These are phyloP conservation scores for Loxodes magnus DNA, from an alignment of 73 alveolate species.

Conservation along the genomic window DNA sequence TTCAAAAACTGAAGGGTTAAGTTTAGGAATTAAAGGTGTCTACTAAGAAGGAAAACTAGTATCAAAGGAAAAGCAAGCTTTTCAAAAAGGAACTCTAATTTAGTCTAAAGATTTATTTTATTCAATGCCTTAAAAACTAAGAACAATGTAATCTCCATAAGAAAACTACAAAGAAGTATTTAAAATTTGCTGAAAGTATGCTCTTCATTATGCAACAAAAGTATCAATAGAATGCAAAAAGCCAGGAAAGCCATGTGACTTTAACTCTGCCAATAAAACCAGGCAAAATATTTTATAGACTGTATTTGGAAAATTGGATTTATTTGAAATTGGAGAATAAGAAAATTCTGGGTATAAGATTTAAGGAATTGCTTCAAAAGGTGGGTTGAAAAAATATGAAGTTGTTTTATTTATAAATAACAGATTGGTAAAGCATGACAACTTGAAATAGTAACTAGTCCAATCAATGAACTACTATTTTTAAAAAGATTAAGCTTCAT, in stretches of 20 bases:
- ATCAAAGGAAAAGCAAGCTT: slow-evolving; percentile 22
- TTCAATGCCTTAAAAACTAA: background rate
- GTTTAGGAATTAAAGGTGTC: slow-evolving; percentile 61
- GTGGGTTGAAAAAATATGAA: slow-evolving; percentile 18
- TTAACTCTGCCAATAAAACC: slow-evolving; percentile 8
- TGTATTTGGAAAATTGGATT: background rate
- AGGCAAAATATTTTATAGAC: background rate
- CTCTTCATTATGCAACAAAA: slow-evolving; percentile 39
- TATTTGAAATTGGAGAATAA: background rate
- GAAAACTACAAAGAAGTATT: slow-evolving; percentile 11
- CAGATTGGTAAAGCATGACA: slow-evolving; percentile 56
- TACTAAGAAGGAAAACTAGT: slow-evolving; percentile 58
- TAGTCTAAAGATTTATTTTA: slow-evolving; percentile 44
- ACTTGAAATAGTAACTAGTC: slow-evolving; percentile 37
- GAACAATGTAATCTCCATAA: background rate
- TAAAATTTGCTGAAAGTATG: slow-evolving; percentile 33
- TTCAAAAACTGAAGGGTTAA: slow-evolving; percentile 48
- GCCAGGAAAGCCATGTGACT: slow-evolving; percentile 14
- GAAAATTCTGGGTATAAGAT: background rate
- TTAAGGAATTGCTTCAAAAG: background rate
- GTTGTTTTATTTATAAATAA: slow-evolving; percentile 59
- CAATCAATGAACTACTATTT: slow-evolving; percentile 26
- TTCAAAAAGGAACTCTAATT: slow-evolving; percentile 54
- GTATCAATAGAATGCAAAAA: background rate
- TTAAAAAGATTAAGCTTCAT: slow-evolving; percentile 34